Conservation (phyloP, 2,329 filamentous ascomycete species). For the Stagonosporopsis vannaccii region DNA sequence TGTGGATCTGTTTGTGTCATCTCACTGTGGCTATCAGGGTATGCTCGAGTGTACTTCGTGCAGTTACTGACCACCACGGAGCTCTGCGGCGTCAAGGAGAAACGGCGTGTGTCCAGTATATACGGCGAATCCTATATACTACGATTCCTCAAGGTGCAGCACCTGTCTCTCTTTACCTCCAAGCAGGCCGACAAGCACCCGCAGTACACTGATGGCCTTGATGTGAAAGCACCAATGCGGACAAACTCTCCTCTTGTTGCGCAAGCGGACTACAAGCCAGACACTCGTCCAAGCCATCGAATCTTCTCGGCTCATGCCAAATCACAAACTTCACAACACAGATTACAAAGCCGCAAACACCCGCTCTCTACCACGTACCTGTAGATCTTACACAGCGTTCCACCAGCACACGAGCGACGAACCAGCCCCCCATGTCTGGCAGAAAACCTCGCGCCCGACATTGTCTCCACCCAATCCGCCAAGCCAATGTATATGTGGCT, state of each 20-base stretch:
- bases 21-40: too few species aligned
- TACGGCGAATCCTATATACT: too few species aligned
- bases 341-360: conserved; percentile 12
- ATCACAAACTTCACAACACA: neutral
- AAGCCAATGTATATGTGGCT: conserved; percentile 13
- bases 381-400: conserved; percentile 14
- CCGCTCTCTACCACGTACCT: conserved; percentile 9
- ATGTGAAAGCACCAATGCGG: neutral
- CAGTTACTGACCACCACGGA: too few species aligned
- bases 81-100: too few species aligned
- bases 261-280: neutral
- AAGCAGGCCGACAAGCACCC: neutral
- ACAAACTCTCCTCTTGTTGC: neutral
- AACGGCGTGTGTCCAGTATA: too few species aligned
- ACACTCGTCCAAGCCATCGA: neutral
- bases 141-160: too few species aligned
- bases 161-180: too few species aligned
- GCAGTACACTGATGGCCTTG: neutral
- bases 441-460: conserved; percentile 3
- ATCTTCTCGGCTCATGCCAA: neutral
- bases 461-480: conserved; percentile 4
- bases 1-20: too few species aligned
- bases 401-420: neutral
- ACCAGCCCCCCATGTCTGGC: conserved; percentile 12
- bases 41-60: too few species aligned